phyloP scores from a whole-genome alignment of 176 grass and related monocot genomes.

The Microstegium vimineum region DNA sequence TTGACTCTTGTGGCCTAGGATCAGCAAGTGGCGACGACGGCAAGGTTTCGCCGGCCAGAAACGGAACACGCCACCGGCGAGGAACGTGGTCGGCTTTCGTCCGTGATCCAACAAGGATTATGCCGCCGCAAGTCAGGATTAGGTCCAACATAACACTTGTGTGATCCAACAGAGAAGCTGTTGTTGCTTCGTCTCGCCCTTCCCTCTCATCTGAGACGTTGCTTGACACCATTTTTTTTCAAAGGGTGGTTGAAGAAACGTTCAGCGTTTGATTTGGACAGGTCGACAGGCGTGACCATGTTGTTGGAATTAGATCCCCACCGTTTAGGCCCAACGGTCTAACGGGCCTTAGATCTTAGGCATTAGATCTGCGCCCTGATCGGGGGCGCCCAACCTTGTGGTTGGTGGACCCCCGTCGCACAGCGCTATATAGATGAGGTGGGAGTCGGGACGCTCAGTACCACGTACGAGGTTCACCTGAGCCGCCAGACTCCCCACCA shows the following conservation, averaged over 20 bases:
- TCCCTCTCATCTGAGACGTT: neutral
- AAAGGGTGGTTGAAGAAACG: conserved; percentile 4
- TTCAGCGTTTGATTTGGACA: neutral
- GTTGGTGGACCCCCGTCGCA: no score
- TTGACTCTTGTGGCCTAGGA: neutral
- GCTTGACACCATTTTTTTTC: neutral
- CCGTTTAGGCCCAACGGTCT: no score
- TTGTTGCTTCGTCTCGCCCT: conserved; percentile 20
- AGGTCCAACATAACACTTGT: neutral
- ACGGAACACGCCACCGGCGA: neutral
- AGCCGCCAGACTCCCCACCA: no score
- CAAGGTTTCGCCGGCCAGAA: neutral
- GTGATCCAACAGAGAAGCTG: neutral
- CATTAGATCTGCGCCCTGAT: no score
- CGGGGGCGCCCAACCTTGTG: no score
- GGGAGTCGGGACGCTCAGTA: no score
- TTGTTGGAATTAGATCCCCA: no score
- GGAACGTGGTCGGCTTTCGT: conserved; percentile 3
- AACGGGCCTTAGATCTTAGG: no score
- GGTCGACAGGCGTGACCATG: neutral
- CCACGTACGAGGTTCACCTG: no score
- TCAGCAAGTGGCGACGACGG: neutral
- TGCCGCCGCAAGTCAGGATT: neutral
- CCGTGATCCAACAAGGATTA: neutral
- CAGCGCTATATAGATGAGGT: no score